Percentiles rank a stretch among this genome's conserved stretches.
phyloP scores from a whole-genome alignment of 1,139 yeast species.

The Pichia sp. region DNA sequence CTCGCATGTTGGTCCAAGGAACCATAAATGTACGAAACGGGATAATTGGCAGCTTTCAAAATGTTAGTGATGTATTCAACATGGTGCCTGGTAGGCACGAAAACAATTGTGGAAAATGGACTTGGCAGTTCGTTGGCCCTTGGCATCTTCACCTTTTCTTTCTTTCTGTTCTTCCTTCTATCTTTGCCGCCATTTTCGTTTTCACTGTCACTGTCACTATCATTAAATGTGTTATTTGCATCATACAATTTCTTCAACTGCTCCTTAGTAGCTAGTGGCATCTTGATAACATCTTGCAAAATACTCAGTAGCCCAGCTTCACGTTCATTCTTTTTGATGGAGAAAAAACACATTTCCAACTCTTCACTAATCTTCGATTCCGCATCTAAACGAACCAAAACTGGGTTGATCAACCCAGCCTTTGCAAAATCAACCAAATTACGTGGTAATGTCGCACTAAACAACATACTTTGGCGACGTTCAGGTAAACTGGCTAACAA shows the following conservation, averaged over 20 bases:
- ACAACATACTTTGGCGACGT: slow-evolving; percentile 77
- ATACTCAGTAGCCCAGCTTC: slow-evolving; percentile 78
- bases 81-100: slow-evolving; percentile 96
- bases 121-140: slow-evolving; percentile 81
- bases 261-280: slow-evolving; percentile 72
- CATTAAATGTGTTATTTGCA: slow-evolving; percentile 40
- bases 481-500: slow-evolving; percentile 77
- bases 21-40: slow-evolving; percentile 82
- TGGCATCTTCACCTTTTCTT: slow-evolving; percentile 50
- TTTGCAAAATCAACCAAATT: slow-evolving; percentile 93
- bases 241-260: slow-evolving; percentile 48
- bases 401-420: slow-evolving; percentile 91
- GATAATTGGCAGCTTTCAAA: slow-evolving; percentile 72
- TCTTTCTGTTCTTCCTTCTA: slow-evolving; percentile 28
- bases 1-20: slow-evolving; percentile 93
- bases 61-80: slow-evolving; percentile 80
- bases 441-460: slow-evolving; percentile 92
- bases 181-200: slow-evolving; percentile 24
- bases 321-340: slow-evolving; percentile 77
- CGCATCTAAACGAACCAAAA: slow-evolving; percentile 84
- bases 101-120: slow-evolving; percentile 78
- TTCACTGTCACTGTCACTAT: slow-evolving; percentile 45
- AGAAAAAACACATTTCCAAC: slow-evolving; percentile 81
- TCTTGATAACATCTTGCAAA: slow-evolving; percentile 74
- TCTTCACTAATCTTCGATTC: slow-evolving; percentile 86